Evolutionary conservation across 1,284 basidiomycete genomes (phyloP).

Genomic region (Ceratobasidium sp.): DNA sequence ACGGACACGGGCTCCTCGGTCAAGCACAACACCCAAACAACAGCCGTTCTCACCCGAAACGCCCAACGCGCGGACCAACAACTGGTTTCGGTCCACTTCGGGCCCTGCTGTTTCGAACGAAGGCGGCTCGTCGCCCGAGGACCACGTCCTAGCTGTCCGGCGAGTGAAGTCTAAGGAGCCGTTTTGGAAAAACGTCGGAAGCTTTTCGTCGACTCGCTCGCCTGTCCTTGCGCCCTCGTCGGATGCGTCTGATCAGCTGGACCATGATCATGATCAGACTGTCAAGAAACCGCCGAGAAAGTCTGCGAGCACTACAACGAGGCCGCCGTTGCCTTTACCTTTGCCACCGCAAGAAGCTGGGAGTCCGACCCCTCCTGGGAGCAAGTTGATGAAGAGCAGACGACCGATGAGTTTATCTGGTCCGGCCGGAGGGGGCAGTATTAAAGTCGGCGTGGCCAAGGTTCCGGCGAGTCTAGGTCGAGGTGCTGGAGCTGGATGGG

Average conservation of each 20-base stretch:
- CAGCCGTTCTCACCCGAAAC: constrained; percentile 4
- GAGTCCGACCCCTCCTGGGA: constrained; percentile 1
- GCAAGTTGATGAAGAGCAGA: constrained; percentile 5
- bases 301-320: not conserved
- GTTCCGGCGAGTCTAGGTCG: constrained; percentile 14
- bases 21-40: constrained; percentile 32
- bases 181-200: constrained; percentile 32
- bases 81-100: constrained; percentile 37
- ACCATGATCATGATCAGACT: constrained; percentile 29
- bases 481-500: constrained; percentile 21
- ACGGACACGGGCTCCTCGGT: not conserved
- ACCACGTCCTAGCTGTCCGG: not conserved
- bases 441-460: not conserved
- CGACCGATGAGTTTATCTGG: constrained; percentile 25
- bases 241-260: not conserved
- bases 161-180: constrained; percentile 29
- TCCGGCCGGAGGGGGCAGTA: not conserved
- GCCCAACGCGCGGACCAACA: not conserved
- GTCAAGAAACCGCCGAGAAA: constrained; percentile 32
- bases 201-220: constrained; percentile 16
- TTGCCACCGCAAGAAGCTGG: constrained; percentile 1
- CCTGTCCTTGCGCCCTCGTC: not conserved
- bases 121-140: constrained; percentile 26
- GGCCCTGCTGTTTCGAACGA: not conserved
- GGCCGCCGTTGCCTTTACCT: constrained; percentile 16